A percentile compares a stretch with the other conserved stretches of the same genome.
Conservation (phyloP, 176 grass and related monocot genomes). For the Phoenix dactylifera region DNA sequence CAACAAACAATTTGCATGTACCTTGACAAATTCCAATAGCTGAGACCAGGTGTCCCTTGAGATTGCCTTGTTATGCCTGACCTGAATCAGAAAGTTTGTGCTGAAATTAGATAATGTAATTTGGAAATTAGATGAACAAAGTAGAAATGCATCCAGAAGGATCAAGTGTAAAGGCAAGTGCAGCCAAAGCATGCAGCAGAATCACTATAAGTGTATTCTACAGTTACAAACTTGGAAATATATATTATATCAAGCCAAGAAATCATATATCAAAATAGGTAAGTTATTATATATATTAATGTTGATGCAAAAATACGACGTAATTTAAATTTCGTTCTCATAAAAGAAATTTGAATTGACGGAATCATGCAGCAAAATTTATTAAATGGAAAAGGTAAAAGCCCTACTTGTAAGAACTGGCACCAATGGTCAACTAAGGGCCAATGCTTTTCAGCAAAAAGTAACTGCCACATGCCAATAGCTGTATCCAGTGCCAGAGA, state of each 20-base stretch:
- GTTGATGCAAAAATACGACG: too few relatives aligned
- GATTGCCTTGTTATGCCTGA: constrained; percentile 90
- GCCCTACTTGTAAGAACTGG: constrained; percentile 77
- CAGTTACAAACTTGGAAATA: too few relatives aligned
- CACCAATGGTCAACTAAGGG: constrained; percentile 89
- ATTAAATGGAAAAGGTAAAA: constrained; percentile 16
- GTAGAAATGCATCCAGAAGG: neutral
- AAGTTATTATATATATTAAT: too few relatives aligned
- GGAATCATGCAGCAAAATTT: neutral
- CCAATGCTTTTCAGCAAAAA: constrained; percentile 94
- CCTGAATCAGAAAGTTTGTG: constrained; percentile 28
- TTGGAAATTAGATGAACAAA: constrained; percentile 5
- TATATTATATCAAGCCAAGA: neutral
- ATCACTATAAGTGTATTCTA: too few relatives aligned
- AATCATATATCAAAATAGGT: too few relatives aligned
- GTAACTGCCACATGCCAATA: constrained; percentile 93
- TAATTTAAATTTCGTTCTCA: too few relatives aligned
- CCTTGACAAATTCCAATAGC: constrained; percentile 95
- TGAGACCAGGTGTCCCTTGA: constrained; percentile 98
- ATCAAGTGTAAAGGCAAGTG: neutral
- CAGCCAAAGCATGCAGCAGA: neutral
- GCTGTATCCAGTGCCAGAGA: constrained; percentile 91
- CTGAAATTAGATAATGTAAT: neutral
- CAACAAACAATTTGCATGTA: constrained; percentile 11
- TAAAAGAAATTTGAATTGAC: neutral